These are phyloP conservation scores for Alternaria consortialis DNA, from an alignment of 2,329 filamentous ascomycete genomes.

Conservation along the genomic window DNA sequence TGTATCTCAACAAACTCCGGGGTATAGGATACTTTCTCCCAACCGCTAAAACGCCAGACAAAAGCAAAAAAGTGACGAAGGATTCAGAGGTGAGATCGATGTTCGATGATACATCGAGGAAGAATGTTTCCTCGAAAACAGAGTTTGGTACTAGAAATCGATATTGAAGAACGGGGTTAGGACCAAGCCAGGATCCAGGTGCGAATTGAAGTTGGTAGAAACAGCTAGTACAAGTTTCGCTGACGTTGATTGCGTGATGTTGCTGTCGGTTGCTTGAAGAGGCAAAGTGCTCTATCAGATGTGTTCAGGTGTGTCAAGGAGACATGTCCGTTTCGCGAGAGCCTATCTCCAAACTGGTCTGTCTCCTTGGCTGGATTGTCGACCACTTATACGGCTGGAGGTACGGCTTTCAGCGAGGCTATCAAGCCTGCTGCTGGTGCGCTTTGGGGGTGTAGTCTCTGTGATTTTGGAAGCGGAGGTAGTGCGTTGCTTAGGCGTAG, in stretches of 20 bases:
- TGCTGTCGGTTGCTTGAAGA: slow-evolving; percentile 6
- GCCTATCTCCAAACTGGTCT: slow-evolving; percentile 38
- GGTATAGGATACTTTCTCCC: slow-evolving; percentile 41
- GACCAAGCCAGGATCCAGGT: slow-evolving; percentile 28
- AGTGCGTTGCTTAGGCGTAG: slow-evolving; percentile 39
- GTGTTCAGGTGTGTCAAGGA: slow-evolving; percentile 1
- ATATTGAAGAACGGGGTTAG: slow-evolving; percentile 20
- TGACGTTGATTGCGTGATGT: slow-evolving; percentile 7
- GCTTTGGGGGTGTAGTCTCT: slow-evolving; percentile 19
- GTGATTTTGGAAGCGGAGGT: slow-evolving; percentile 31
- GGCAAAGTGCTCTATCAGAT: not conserved
- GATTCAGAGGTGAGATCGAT: slow-evolving; percentile 19
- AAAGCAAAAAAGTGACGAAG: slow-evolving; percentile 12
- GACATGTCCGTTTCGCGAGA: slow-evolving; percentile 20
- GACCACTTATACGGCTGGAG: slow-evolving; percentile 35
- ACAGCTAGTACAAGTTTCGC: not conserved
- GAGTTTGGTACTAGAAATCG: slow-evolving; percentile 19
- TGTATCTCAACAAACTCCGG: slow-evolving; percentile 16
- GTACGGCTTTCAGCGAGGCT: slow-evolving; percentile 34
- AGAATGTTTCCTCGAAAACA: not conserved
- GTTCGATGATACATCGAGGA: slow-evolving; percentile 12
- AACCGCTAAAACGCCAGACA: slow-evolving; percentile 25
- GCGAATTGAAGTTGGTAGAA: slow-evolving; percentile 19
- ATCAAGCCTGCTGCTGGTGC: slow-evolving; percentile 34
- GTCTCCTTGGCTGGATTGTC: slow-evolving; percentile 36